phyloP scores from a whole-genome alignment of 2,329 filamentous ascomycete genomes.

The Hypoxylon sp. region DNA sequence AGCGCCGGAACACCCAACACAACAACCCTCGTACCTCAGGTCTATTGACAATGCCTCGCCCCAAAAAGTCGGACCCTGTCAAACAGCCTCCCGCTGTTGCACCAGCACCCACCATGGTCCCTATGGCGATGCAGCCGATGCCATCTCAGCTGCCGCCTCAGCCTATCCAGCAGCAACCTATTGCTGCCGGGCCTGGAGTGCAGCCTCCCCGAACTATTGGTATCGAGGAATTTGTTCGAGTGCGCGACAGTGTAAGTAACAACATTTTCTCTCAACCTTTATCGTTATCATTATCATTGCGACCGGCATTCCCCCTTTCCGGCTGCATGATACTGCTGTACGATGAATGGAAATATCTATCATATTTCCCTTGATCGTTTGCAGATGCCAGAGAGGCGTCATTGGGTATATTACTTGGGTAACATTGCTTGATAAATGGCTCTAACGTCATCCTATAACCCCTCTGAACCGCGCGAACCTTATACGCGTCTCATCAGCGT shows the following conservation, averaged over 20 bases:
- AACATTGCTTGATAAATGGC: not conserved
- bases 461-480: not conserved
- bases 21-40: constrained; percentile 10
- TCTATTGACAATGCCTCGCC: constrained; percentile 52
- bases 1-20: not conserved
- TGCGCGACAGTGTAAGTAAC: constrained; percentile 81
- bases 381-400: not conserved
- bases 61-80: constrained; percentile 54
- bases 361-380: not conserved
- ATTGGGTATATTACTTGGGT: constrained; percentile 3
- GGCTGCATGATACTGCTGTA: not conserved
- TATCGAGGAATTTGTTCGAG: constrained; percentile 81
- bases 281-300: not conserved
- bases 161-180: constrained; percentile 42
- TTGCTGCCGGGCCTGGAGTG: constrained; percentile 28
- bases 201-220: constrained; percentile 61
- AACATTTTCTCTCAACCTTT: constrained; percentile 28
- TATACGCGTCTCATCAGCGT: constrained; percentile 5
- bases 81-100: constrained; percentile 54
- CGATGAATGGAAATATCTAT: not conserved
- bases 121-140: constrained; percentile 49
- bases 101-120: constrained; percentile 55
- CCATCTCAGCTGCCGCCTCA: constrained; percentile 37
- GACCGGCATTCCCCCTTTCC: not conserved
- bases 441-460: not conserved